Evolutionary conservation across 345 rosid species (phyloP).

Genomic region (Trapa bicornis): DNA sequence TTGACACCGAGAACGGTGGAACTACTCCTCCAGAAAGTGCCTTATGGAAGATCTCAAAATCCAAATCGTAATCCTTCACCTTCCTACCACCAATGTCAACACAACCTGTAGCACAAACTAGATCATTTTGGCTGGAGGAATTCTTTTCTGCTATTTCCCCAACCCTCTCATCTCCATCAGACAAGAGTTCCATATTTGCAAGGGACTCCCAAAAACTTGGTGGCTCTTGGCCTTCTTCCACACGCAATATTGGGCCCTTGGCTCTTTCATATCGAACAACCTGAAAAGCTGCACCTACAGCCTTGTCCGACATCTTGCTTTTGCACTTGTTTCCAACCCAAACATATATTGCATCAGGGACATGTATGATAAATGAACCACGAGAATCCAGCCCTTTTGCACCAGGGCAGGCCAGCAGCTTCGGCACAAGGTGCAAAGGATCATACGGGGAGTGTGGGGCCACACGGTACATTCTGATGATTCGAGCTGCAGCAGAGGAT

Average conservation of each 20-base stretch:
- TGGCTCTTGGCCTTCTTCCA: constrained; percentile 52
- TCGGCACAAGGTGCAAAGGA: constrained; percentile 67
- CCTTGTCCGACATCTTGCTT: constrained; percentile 32
- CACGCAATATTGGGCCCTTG: constrained; percentile 29
- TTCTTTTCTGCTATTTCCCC: constrained; percentile 15
- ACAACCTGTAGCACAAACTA: constrained; percentile 1
- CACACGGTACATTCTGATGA: constrained; percentile 51
- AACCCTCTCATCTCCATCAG: constrained; percentile 17
- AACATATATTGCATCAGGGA: constrained; percentile 45
- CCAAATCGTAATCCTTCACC: constrained; percentile 45
- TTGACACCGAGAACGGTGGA: constrained; percentile 41
- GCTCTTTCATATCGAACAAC: constrained; percentile 52
- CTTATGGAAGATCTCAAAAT: constrained; percentile 50
- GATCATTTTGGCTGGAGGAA: constrained; percentile 12
- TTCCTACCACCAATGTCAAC: constrained; percentile 20
- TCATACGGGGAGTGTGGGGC: constrained; percentile 72
- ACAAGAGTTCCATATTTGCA: constrained; percentile 17
- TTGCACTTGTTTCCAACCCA: constrained; percentile 50
- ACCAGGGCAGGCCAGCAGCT: constrained; percentile 35
- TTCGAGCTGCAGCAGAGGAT: constrained; percentile 45
- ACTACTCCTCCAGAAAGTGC: constrained; percentile 61
- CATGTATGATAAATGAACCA: constrained; percentile 50
- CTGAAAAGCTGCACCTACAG: constrained; percentile 54
- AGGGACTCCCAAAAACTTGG: constrained; percentile 53
- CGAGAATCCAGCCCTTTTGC: constrained; percentile 46